A percentile compares a stretch with the other conserved stretches of the same genome.
phyloP scores from a whole-genome alignment of 441 rosid genomes.

The Omphalea diandra region DNA sequence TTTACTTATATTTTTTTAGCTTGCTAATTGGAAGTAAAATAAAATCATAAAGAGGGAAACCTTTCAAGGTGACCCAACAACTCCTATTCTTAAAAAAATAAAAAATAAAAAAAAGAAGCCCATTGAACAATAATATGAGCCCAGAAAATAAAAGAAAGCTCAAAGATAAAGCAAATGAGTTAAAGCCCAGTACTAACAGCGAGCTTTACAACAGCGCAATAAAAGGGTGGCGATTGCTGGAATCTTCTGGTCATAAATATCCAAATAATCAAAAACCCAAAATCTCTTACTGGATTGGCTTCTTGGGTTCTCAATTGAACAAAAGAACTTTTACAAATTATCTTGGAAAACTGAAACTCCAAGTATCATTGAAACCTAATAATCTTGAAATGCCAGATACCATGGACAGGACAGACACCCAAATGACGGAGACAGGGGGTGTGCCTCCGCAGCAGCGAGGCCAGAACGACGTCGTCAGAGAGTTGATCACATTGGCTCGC shows the following conservation, averaged over 20 bases:
- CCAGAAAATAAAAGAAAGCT: too few relatives aligned
- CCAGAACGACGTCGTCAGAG: conserved; percentile 32
- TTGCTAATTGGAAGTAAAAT: too few relatives aligned
- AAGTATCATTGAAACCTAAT: background rate
- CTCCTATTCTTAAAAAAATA: too few relatives aligned
- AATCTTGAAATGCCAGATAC: conserved; percentile 14
- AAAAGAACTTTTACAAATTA: too few relatives aligned
- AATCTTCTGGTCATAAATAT: conserved; percentile 1
- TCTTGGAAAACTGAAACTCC: background rate
- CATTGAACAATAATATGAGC: too few relatives aligned
- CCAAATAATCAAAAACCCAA: background rate
- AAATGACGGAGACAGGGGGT: conserved; percentile 52
- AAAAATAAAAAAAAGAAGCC: too few relatives aligned
- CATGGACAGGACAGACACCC: conserved; percentile 45
- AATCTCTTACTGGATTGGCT: background rate
- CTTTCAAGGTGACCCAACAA: too few relatives aligned
- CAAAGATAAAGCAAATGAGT: too few relatives aligned
- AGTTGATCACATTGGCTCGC: conserved; percentile 68
- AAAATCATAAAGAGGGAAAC: too few relatives aligned
- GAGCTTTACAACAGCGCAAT: too few relatives aligned
- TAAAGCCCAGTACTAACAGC: conserved; percentile 1
- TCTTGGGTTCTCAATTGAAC: background rate
- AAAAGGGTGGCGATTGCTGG: conserved; percentile 9
- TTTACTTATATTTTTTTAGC: too few relatives aligned
- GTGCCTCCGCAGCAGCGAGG: conserved; percentile 22